Percentiles rank a stretch among this genome's conserved stretches.
Evolutionary conservation across 2,329 filamentous ascomycete genomes (phyloP).

Genomic region (Fusarium brevicatenulatum): DNA sequence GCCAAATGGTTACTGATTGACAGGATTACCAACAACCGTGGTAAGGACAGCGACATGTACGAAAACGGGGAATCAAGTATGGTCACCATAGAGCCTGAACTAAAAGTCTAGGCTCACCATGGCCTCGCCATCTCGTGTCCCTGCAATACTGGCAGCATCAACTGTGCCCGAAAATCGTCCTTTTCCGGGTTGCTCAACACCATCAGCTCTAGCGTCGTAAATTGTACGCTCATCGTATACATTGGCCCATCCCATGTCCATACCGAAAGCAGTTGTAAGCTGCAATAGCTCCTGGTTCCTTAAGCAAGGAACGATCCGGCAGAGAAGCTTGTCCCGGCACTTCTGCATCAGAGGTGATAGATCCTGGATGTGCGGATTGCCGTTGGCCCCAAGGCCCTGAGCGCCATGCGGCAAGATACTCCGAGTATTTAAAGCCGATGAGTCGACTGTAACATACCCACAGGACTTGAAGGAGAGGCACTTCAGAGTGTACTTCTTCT

Average conservation of each 20-base stretch:
- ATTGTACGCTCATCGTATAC: constrained; percentile 48
- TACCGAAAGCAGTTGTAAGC: constrained; percentile 47
- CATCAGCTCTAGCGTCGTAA: constrained; percentile 50
- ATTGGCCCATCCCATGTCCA: constrained; percentile 52
- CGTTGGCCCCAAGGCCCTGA: constrained; percentile 37
- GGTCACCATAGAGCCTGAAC: not conserved
- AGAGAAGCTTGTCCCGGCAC: constrained; percentile 51
- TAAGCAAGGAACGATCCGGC: constrained; percentile 47
- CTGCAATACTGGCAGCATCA: constrained; percentile 14
- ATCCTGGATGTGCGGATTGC: constrained; percentile 39
- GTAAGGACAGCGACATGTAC: not conserved
- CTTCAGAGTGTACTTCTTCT: constrained; percentile 47
- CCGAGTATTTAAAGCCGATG: constrained; percentile 50
- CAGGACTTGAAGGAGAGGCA: constrained; percentile 67
- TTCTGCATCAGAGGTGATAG: constrained; percentile 49
- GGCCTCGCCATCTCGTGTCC: not conserved
- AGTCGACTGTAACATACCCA: constrained; percentile 64
- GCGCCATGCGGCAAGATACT: constrained; percentile 45
- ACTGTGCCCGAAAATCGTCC: constrained; percentile 55
- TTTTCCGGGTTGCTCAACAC: constrained; percentile 48
- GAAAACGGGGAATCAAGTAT: not conserved
- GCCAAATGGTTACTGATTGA: not conserved
- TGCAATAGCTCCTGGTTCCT: constrained; percentile 43
- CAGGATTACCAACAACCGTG: not conserved
- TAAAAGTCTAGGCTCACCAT: constrained; percentile 4